Conservation (phyloP, 331 rosid species). For the Acacia pycnantha region DNA sequence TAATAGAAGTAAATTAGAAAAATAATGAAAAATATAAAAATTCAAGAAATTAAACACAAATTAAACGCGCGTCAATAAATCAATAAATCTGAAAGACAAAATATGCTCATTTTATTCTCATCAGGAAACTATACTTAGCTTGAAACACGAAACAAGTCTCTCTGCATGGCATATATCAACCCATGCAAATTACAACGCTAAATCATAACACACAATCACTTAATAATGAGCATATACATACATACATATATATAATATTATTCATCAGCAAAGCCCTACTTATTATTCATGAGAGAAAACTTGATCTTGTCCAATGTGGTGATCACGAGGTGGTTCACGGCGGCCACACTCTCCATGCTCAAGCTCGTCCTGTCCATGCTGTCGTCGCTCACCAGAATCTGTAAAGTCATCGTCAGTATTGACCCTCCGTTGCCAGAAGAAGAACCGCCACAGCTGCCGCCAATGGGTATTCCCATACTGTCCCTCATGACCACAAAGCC, state of each 20-base stretch:
- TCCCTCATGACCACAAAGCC: conserved; percentile 55
- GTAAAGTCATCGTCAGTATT: conserved; percentile 53
- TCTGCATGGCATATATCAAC: background rate
- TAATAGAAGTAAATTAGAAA: no score
- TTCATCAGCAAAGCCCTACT: background rate
- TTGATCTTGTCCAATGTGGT: conserved; percentile 47
- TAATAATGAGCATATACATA: background rate
- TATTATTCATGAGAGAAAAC: conserved; percentile 32
- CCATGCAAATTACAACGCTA: background rate
- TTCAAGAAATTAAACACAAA: background rate
- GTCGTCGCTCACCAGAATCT: conserved; percentile 32
- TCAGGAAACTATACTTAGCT: background rate
- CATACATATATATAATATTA: no score
- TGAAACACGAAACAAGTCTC: background rate
- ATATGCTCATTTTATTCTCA: background rate
- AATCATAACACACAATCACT: no score
- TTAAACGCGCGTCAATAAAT: background rate
- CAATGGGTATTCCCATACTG: conserved; percentile 6
- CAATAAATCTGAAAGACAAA: background rate
- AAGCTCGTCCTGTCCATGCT: background rate
- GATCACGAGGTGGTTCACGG: conserved; percentile 40
- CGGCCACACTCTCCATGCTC: conserved; percentile 39
- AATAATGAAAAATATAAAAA: no score
- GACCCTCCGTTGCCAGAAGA: conserved; percentile 36
- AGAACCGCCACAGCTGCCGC: conserved; percentile 22